Conservation (phyloP, 2,329 filamentous ascomycete species). For the Stemphylium beticola region DNA sequence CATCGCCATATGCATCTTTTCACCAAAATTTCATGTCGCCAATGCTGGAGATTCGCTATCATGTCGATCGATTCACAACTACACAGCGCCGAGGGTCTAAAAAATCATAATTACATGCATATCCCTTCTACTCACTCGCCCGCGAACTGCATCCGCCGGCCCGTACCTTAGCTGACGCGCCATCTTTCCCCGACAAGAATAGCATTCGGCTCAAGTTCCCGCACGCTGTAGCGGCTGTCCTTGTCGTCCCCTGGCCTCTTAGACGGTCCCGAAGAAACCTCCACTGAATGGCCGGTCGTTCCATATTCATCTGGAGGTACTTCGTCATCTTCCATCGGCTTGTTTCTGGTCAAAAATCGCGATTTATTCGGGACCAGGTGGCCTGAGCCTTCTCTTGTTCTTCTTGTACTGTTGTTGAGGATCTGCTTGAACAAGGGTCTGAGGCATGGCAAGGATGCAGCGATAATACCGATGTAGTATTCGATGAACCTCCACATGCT, state of each 20-base stretch:
- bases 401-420: conserved; percentile 15
- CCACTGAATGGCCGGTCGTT: background rate
- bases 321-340: background rate
- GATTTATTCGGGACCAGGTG: background rate
- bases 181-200: background rate
- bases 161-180: background rate
- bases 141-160: too few relatives aligned
- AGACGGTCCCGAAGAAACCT: background rate
- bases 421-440: conserved; percentile 38
- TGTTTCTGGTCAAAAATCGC: background rate
- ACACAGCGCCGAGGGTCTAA: background rate
- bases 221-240: background rate
- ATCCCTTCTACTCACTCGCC: too few relatives aligned
- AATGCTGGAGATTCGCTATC: background rate
- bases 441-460: conserved; percentile 51
- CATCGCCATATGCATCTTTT: too few relatives aligned
- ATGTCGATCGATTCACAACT: background rate
- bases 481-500: conserved; percentile 57
- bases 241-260: background rate
- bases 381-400: background rate
- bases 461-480: conserved; percentile 53
- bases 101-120: background rate
- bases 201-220: background rate
- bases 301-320: background rate
- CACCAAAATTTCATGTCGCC: too few relatives aligned